A percentile compares a stretch with the other conserved stretches of the same genome.
Evolutionary conservation across 306 rosid species (phyloP).

Genomic region (Prunus fruticosa): DNA sequence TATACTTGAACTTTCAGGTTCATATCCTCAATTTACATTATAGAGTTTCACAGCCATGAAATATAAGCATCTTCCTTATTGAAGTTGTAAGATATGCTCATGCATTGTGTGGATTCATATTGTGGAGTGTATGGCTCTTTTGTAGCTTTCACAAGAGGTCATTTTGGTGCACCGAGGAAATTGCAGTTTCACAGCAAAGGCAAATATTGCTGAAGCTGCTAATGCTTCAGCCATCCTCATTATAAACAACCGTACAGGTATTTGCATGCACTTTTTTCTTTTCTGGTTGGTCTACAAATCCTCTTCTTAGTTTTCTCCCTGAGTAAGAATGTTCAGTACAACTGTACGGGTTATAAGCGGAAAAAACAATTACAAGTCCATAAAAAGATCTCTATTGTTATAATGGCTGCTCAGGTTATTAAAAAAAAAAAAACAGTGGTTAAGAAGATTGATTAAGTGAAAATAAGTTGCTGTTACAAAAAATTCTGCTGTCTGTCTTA

Average conservation of each 20-base stretch:
- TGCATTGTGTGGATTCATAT: slow-evolving; percentile 26
- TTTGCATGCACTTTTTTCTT: slow-evolving; percentile 18
- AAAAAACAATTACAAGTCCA: background rate
- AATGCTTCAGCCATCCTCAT: slow-evolving; percentile 92
- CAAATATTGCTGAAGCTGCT: slow-evolving; percentile 80
- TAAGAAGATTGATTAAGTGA: background rate
- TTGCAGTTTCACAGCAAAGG: slow-evolving; percentile 96
- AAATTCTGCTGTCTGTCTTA: slow-evolving; percentile 14
- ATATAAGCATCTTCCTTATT: slow-evolving; percentile 19
- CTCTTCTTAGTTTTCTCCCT: slow-evolving; percentile 7
- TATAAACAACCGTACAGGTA: slow-evolving; percentile 78
- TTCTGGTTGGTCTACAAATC: slow-evolving; percentile 6
- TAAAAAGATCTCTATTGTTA: background rate
- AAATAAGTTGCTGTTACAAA: slow-evolving; percentile 6
- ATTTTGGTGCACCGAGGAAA: slow-evolving; percentile 87
- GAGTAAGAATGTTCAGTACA: background rate
- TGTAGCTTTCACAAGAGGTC: slow-evolving; percentile 75
- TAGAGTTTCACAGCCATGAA: slow-evolving; percentile 3
- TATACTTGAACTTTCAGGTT: slow-evolving; percentile 24
- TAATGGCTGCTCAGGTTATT: background rate
- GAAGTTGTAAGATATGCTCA: slow-evolving; percentile 15
- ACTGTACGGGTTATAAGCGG: background rate
- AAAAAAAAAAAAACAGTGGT: background rate
- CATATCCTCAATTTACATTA: background rate
- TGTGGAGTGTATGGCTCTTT: slow-evolving; percentile 38